A percentile compares a stretch with the other conserved stretches of the same genome.
These are phyloP conservation scores for Hylodesmum podocarpum DNA, from an alignment of 306 rosid species.

Conservation along the genomic window DNA sequence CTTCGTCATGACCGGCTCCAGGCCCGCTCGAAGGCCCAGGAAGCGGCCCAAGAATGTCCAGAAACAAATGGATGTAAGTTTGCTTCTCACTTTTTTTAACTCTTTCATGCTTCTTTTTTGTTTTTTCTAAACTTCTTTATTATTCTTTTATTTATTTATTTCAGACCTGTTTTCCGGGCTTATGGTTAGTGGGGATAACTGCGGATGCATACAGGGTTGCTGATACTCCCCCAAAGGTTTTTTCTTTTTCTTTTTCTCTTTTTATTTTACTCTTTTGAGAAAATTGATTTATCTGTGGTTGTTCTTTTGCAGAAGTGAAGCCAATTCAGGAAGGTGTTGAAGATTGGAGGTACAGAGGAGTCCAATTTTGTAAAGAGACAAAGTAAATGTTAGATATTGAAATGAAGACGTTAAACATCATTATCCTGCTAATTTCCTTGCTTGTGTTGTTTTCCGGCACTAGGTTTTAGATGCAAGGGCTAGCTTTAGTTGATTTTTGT, in stretches of 20 bases:
- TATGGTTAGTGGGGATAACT: conserved; percentile 82
- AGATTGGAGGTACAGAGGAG: not conserved
- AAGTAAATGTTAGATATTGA: conserved; percentile 25
- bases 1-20: conserved; percentile 85
- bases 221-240: conserved; percentile 75
- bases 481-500: conserved; percentile 30
- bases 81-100: not conserved
- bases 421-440: conserved; percentile 25
- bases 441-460: conserved; percentile 27
- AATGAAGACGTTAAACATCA: not conserved
- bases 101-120: not conserved
- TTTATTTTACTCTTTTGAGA: not conserved
- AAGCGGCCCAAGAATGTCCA: conserved; percentile 88
- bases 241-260: not conserved
- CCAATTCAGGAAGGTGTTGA: not conserved
- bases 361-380: conserved; percentile 54
- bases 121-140: not conserved
- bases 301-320: conserved; percentile 61
- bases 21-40: conserved; percentile 83
- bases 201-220: conserved; percentile 66
- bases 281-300: not conserved
- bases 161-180: conserved; percentile 74
- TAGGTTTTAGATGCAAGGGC: conserved; percentile 40
- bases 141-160: not conserved
- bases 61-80: conserved; percentile 81